These are phyloP conservation scores for Gymnopilus junonius DNA, from an alignment of 768 basidiomycete genomes.

Conservation along the genomic window DNA sequence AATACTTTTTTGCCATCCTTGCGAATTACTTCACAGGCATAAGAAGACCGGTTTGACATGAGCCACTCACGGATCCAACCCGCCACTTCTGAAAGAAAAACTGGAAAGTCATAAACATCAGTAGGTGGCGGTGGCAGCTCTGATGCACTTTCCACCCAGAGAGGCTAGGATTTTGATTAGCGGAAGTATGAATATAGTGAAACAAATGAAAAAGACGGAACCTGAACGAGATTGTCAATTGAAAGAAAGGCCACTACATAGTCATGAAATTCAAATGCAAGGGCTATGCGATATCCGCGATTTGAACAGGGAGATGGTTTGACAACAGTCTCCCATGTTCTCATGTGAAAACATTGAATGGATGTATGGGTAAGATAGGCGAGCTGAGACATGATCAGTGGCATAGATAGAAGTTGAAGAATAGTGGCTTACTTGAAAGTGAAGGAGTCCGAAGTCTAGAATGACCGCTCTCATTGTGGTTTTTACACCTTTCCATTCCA, in stretches of 20 bases:
- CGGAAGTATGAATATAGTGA: background rate
- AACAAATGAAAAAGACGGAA: background rate
- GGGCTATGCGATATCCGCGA: slow-evolving; percentile 10
- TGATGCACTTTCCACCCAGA: background rate
- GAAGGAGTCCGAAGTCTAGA: background rate
- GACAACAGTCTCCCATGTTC: slow-evolving; percentile 2
- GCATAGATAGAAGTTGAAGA: background rate
- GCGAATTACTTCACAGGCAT: slow-evolving; percentile 12
- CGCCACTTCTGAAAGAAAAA: slow-evolving; percentile 9
- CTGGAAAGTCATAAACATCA: slow-evolving; percentile 1
- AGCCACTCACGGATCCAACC: background rate
- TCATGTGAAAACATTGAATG: slow-evolving; percentile 5
- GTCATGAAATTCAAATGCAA: slow-evolving; percentile 14
- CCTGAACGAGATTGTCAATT: slow-evolving; percentile 13
- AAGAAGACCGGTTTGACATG: background rate
- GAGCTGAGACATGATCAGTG: background rate
- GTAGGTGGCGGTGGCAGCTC: background rate
- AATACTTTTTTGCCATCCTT: slow-evolving; percentile 2
- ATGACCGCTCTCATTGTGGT: background rate
- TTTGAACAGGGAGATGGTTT: background rate
- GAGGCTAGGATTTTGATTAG: background rate
- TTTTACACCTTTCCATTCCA: background rate
- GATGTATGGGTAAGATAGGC: slow-evolving; percentile 17
- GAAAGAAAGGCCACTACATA: slow-evolving; percentile 17
- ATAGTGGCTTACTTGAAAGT: background rate